A percentile compares a stretch with the other conserved stretches of the same genome.
Conservation (phyloP, 306 rosid species). For the Fragaria nilgerrensis region DNA sequence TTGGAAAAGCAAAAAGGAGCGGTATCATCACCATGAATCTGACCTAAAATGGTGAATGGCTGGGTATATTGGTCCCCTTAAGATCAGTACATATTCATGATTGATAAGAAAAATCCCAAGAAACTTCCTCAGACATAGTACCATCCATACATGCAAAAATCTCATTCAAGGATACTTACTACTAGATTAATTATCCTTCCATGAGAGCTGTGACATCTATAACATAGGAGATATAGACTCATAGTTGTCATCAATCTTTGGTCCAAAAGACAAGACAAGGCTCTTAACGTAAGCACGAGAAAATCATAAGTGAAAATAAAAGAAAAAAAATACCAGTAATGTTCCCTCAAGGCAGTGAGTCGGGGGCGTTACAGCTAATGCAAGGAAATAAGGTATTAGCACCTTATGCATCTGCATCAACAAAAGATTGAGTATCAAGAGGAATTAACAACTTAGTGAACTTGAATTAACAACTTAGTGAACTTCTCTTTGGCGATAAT, state of each 20-base stretch:
- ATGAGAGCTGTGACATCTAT: not conserved
- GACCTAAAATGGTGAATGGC: not conserved
- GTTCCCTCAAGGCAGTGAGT: slow-evolving; percentile 90
- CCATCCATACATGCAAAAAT: not conserved
- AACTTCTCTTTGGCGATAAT: not conserved
- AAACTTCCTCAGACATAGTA: not conserved
- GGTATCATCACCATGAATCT: not conserved
- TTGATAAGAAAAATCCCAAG: not conserved
- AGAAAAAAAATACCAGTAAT: slow-evolving; percentile 61
- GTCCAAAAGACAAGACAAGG: not conserved
- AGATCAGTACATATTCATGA: not conserved
- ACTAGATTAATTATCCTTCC: not conserved
- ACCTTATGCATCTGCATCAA: slow-evolving; percentile 79
- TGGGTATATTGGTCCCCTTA: not conserved
- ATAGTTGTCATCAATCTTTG: slow-evolving; percentile 7
- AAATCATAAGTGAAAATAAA: not conserved
- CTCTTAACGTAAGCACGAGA: not conserved
- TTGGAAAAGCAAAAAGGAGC: not conserved
- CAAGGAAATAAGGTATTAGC: slow-evolving; percentile 73
- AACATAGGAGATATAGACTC: not conserved
- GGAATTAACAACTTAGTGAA: not conserved
- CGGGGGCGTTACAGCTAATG: slow-evolving; percentile 69
- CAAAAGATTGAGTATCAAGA: slow-evolving; percentile 14
- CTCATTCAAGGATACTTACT: not conserved
- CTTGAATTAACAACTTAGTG: not conserved